These are phyloP conservation scores for Spongispora temasekensis DNA, from an alignment of 1,284 basidiomycete species.

Conservation along the genomic window DNA sequence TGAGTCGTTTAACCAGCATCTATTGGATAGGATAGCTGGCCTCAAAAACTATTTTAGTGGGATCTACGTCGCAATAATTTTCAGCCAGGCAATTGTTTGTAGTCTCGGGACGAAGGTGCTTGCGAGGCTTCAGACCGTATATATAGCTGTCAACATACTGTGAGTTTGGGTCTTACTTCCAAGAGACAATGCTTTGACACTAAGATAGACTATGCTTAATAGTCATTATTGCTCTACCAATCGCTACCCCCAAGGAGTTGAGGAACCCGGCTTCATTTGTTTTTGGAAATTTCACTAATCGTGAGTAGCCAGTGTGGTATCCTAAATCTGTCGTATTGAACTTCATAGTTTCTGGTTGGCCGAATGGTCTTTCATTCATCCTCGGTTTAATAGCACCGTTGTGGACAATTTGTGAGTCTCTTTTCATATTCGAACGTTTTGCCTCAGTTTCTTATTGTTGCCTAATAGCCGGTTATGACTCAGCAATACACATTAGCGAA, in stretches of 20 bases:
- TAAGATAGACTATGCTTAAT: slow-evolving; percentile 41
- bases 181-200: background rate
- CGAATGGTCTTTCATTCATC: slow-evolving; percentile 48
- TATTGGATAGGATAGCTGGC: background rate
- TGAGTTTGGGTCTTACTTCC: slow-evolving; percentile 17
- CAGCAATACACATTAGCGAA: slow-evolving; percentile 50
- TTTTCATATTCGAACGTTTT: background rate
- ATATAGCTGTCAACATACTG: slow-evolving; percentile 34
- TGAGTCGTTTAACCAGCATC: slow-evolving; percentile 13
- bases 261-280: slow-evolving; percentile 45
- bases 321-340: background rate
- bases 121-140: slow-evolving; percentile 36
- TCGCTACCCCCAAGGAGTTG: slow-evolving; percentile 43
- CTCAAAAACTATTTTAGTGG: slow-evolving; percentile 23
- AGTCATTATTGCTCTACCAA: slow-evolving; percentile 50
- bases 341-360: slow-evolving; percentile 47
- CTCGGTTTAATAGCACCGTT: slow-evolving; percentile 52
- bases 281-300: slow-evolving; percentile 39
- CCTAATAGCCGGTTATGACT: slow-evolving; percentile 48
- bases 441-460: no score
- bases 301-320: slow-evolving; percentile 21
- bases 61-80: slow-evolving; percentile 33
- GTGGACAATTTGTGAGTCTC: slow-evolving; percentile 42
- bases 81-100: slow-evolving; percentile 41
- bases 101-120: slow-evolving; percentile 43